Conservation (phyloP, 768 basidiomycete genomes). For the Mrakia gelida region DNA sequence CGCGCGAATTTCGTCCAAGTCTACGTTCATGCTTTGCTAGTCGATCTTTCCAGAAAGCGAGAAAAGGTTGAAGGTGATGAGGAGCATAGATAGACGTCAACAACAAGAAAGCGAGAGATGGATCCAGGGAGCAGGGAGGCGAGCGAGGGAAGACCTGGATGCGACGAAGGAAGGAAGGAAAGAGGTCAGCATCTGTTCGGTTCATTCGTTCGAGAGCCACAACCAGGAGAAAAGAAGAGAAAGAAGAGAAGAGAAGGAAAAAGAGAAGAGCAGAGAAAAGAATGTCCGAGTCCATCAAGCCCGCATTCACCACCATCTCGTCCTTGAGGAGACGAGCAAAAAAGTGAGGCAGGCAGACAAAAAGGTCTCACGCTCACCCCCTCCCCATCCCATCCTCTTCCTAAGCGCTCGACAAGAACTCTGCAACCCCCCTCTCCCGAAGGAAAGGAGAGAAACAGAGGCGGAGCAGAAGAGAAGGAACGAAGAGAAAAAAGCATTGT, state of each 20-base stretch:
- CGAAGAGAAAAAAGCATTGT: background rate
- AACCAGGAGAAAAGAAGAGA: no score
- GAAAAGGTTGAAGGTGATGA: background rate
- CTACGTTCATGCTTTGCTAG: no score
- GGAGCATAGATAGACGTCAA: background rate
- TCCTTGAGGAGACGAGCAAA: no score
- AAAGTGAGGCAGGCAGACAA: slow-evolving; percentile 2
- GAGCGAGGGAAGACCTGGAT: background rate
- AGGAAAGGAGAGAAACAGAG: background rate
- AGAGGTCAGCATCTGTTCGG: background rate
- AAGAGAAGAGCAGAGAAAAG: background rate
- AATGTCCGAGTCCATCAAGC: slow-evolving; percentile 1
- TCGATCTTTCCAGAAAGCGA: background rate
- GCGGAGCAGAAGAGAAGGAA: no score
- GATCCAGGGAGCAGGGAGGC: background rate
- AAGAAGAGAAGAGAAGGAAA: no score
- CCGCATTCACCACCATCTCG: background rate
- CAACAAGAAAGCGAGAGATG: background rate
- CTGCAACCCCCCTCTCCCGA: background rate
- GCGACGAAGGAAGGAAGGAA: background rate
- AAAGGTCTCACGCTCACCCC: background rate
- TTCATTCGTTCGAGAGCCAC: no score
- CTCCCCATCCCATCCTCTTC: background rate
- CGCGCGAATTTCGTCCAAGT: no score
- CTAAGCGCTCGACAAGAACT: background rate